phyloP scores from a whole-genome alignment of 345 rosid species.

The Physaria fendleri region DNA sequence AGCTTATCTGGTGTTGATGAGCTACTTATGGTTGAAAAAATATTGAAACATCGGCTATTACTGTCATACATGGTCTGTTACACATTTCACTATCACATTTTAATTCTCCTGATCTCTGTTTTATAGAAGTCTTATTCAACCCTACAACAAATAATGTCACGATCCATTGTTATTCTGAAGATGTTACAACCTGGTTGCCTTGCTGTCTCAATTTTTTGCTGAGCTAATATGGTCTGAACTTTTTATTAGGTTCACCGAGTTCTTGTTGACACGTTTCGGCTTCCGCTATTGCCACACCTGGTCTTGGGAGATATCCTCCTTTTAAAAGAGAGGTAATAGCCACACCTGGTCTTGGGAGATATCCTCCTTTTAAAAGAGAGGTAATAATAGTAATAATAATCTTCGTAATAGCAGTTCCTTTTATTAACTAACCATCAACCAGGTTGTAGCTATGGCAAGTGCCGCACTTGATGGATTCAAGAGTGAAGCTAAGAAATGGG shows the following conservation, averaged over 20 bases:
- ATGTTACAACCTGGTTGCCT: background rate
- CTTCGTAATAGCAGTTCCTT: background rate
- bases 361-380: slow-evolving; percentile 87
- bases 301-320: slow-evolving; percentile 83
- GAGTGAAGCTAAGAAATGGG: slow-evolving; percentile 74
- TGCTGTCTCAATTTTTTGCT: background rate
- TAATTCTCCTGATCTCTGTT: background rate
- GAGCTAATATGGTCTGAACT: slow-evolving; percentile 2
- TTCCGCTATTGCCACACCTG: slow-evolving; percentile 70
- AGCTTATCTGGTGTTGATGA: slow-evolving; percentile 8
- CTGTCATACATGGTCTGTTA: too few species aligned
- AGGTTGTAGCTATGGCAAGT: slow-evolving; percentile 75
- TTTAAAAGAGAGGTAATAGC: slow-evolving; percentile 86
- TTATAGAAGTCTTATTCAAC: background rate
- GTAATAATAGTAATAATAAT: too few species aligned
- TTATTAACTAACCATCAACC: background rate
- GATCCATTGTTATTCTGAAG: slow-evolving; percentile 7
- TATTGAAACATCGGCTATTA: background rate
- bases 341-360: slow-evolving; percentile 81
- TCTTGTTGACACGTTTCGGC: slow-evolving; percentile 66
- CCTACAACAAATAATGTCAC: background rate
- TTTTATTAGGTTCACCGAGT: slow-evolving; percentile 64
- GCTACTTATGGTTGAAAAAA: background rate
- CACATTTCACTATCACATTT: background rate
- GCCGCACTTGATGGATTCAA: slow-evolving; percentile 71